phyloP scores from a whole-genome alignment of 768 basidiomycete species.

The Podaxis carcinomalis region DNA sequence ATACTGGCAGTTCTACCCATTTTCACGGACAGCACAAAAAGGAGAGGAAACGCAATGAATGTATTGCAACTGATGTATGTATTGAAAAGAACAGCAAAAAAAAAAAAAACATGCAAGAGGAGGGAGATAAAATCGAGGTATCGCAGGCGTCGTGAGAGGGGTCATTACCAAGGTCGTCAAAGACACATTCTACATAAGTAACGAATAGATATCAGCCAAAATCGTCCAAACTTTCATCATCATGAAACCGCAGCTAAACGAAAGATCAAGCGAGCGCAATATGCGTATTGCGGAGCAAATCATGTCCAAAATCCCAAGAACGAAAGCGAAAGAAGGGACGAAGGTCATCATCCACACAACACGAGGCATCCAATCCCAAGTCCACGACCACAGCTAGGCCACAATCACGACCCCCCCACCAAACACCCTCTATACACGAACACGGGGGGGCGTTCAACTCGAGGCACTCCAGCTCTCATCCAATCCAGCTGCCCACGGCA shows the following conservation, averaged over 20 bases:
- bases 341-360: neutral
- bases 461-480: constrained; percentile 34
- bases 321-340: neutral
- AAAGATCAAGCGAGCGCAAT: constrained; percentile 4
- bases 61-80: neutral
- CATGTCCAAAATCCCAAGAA: neutral
- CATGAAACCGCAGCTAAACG: neutral
- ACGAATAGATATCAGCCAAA: constrained; percentile 4
- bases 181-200: constrained; percentile 11
- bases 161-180: constrained; percentile 6
- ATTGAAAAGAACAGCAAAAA: neutral
- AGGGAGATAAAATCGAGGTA: neutral
- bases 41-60: neutral
- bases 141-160: constrained; percentile 7
- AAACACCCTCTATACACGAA: neutral
- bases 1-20: too few relatives aligned
- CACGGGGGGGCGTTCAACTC: neutral
- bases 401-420: neutral
- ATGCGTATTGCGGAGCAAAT: neutral
- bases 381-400: neutral
- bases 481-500: constrained; percentile 39
- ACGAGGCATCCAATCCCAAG: neutral
- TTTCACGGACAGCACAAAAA: too few relatives aligned
- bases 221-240: neutral
- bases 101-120: neutral